Base-by-base conservation (phyloP, 768 basidiomycete genomes). In the Panaeolus papilionaceus region DNA sequence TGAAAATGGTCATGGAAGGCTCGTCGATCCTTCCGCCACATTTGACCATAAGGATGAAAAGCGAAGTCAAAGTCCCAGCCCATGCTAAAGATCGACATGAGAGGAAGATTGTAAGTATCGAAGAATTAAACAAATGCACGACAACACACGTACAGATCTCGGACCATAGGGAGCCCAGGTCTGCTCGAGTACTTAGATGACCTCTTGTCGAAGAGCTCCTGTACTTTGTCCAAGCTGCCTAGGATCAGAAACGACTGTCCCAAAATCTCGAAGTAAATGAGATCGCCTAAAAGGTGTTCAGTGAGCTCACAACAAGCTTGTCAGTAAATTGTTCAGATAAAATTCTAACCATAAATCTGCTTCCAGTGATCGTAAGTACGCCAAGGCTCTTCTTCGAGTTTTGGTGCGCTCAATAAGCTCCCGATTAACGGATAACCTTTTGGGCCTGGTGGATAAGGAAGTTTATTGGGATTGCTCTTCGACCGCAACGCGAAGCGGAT, bases 401-500 rank as follows among this genome's bases (percentile, higher is more conserved):
- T 33, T 12, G 54, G 54, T 16, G 87, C 73, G 69, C 87, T 82
- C 51, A 80, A 75, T 38, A 89, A 69, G 73, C 88, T 87, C 10
- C 88, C 88, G 39, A 88, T 74, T 33, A 89, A 66, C 26, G 86
- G 86, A 20, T 82, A 76, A 4, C 82, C 81, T 62, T 74, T 82
- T 0, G 88, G 88, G 14, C 88, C 88, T 38, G 88, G 88, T 10
- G 88, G 88, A 16, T 80, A 78, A 0, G 81, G 84, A 39, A 80
- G 77, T 3, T 71, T 45, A 37, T 63, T 28, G 6, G 28, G 54
- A n/a, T 28, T 58, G 9, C 14, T 28, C 8, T 4, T 37, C 33
- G 54, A 5, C 33, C 54, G 28, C 28, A 23, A 18, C 11, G 7
- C 28, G 14, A 58, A 9, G n/a, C 28, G 28, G 33, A 58, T 58